These are phyloP conservation scores for Saccharomycopsis oosterbeekiorum DNA, from an alignment of 805 yeast species.

Conservation along the genomic window DNA sequence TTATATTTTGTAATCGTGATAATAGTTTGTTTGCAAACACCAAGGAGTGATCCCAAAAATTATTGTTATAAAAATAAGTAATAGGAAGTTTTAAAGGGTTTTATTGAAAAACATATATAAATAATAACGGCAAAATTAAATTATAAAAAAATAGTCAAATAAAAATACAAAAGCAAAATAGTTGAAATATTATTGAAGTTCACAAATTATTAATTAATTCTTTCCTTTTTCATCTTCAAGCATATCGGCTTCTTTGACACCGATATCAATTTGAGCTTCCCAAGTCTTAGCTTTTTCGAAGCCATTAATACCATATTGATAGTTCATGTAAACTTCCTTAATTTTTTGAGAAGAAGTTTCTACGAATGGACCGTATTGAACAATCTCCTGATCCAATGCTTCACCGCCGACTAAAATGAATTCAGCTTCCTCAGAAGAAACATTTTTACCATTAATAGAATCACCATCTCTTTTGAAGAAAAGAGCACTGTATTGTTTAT, in stretches of 20 bases:
- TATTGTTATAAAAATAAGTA: too few relatives aligned
- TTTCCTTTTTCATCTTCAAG: background rate
- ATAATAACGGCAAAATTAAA: too few relatives aligned
- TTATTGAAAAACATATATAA: too few relatives aligned
- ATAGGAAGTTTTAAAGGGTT: too few relatives aligned
- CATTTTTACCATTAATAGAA: conserved; percentile 41
- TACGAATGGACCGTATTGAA: conserved; percentile 90
- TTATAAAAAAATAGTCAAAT: too few relatives aligned
- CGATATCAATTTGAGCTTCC: conserved; percentile 12
- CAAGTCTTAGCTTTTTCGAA: conserved; percentile 46
- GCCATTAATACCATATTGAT: conserved; percentile 58
- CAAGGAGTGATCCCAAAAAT: too few relatives aligned
- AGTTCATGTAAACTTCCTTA: conserved; percentile 60
- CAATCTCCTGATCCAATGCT: conserved; percentile 60
- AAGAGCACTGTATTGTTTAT: conserved; percentile 40
- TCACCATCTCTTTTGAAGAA: conserved; percentile 69
- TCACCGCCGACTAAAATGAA: conserved; percentile 73
- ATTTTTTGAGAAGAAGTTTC: conserved; percentile 60
- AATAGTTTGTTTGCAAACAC: too few relatives aligned
- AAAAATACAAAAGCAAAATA: too few relatives aligned
- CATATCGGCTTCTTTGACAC: conserved; percentile 10
- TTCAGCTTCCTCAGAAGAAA: conserved; percentile 35
- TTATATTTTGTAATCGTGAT: too few relatives aligned
- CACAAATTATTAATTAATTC: background rate
- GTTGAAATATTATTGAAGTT: background rate